Evolutionary conservation across 208 protist species (phyloP).

Genomic region (Porcisia hertigi): DNA sequence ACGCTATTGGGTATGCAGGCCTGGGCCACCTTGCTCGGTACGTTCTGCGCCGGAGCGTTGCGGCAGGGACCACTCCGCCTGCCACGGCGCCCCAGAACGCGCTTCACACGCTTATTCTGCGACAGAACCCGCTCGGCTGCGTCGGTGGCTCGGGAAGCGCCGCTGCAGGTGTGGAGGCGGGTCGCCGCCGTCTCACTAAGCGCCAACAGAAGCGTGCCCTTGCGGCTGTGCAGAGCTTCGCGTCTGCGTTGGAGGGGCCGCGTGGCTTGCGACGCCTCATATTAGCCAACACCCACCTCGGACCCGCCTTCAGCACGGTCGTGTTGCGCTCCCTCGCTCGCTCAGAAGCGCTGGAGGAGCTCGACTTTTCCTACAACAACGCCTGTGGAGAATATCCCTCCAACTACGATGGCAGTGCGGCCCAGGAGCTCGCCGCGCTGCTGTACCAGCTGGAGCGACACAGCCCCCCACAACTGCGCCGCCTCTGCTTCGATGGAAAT

Average conservation of each 20-base stretch:
- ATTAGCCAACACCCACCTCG: slow-evolving; percentile 80
- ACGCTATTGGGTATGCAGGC: slow-evolving; percentile 69
- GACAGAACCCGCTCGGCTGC: slow-evolving; percentile 34
- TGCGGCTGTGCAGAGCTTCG: slow-evolving; percentile 48
- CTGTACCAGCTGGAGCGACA: slow-evolving; percentile 33
- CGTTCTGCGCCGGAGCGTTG: slow-evolving; percentile 45
- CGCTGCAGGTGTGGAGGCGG: slow-evolving; percentile 15
- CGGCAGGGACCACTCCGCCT: slow-evolving; percentile 26
- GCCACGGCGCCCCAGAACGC: slow-evolving; percentile 26
- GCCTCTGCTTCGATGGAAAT: slow-evolving; percentile 66
- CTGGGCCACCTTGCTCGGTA: slow-evolving; percentile 73
- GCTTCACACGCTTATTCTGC: slow-evolving; percentile 44
- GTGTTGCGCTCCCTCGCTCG: slow-evolving; percentile 53
- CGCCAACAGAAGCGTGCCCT: slow-evolving; percentile 12
- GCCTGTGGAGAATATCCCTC: slow-evolving; percentile 63
- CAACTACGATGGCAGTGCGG: slow-evolving; percentile 48
- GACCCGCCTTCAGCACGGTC: slow-evolving; percentile 50
- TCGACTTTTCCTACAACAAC: slow-evolving; percentile 77
- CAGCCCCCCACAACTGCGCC: slow-evolving; percentile 1
- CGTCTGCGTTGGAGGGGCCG: slow-evolving; percentile 50
- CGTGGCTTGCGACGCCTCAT: slow-evolving; percentile 54
- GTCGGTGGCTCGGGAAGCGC: slow-evolving; percentile 21
- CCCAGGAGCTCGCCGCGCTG: slow-evolving; percentile 47
- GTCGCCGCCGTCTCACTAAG: slow-evolving; percentile 24
- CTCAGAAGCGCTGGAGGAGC: slow-evolving; percentile 59